A percentile compares a stretch with the other conserved stretches of the same genome.
phyloP scores from a whole-genome alignment of 495 filamentous ascomycete genomes.

The Penicillium parvum region DNA sequence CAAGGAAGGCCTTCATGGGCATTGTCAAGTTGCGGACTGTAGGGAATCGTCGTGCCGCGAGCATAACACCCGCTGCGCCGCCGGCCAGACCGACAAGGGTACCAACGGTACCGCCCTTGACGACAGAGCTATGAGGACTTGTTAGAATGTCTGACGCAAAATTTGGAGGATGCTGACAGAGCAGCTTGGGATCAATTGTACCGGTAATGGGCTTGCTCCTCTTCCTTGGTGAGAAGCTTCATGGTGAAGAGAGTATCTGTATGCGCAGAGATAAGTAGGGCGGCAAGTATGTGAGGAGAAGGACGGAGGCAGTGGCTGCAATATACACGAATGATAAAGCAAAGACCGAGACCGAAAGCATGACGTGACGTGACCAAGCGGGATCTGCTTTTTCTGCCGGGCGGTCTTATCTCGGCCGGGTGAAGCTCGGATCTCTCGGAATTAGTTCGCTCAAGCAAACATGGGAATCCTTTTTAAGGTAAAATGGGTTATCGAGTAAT shows the following conservation, averaged over 20 bases:
- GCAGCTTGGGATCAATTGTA: constrained; percentile 24
- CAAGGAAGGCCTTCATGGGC: constrained; percentile 85
- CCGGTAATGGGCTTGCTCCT: constrained; percentile 68
- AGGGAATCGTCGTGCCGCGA: constrained; percentile 59
- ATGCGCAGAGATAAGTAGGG: too few species aligned
- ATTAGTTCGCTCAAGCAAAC: neutral
- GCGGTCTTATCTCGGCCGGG: constrained; percentile 15
- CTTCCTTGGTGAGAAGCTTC: constrained; percentile 94
- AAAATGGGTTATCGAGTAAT: neutral
- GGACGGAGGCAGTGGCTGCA: constrained; percentile 2
- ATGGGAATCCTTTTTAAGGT: too few species aligned
- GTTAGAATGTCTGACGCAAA: constrained; percentile 19
- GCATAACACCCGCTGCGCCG: constrained; percentile 60
- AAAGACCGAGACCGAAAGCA: constrained; percentile 28
- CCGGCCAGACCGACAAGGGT: constrained; percentile 58
- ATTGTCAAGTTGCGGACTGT: constrained; percentile 75
- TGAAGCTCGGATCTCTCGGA: constrained; percentile 19
- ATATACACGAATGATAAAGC: constrained; percentile 16
- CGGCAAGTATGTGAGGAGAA: constrained; percentile 7
- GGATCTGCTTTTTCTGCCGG: constrained; percentile 19
- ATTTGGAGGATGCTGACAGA: neutral
- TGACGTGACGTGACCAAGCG: constrained; percentile 24
- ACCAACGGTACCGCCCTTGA: constrained; percentile 75
- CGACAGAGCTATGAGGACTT: constrained; percentile 50
- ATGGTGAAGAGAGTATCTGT: constrained; percentile 53